Conservation (phyloP, 768 basidiomycete species). For the Tulasnella sp. region DNA sequence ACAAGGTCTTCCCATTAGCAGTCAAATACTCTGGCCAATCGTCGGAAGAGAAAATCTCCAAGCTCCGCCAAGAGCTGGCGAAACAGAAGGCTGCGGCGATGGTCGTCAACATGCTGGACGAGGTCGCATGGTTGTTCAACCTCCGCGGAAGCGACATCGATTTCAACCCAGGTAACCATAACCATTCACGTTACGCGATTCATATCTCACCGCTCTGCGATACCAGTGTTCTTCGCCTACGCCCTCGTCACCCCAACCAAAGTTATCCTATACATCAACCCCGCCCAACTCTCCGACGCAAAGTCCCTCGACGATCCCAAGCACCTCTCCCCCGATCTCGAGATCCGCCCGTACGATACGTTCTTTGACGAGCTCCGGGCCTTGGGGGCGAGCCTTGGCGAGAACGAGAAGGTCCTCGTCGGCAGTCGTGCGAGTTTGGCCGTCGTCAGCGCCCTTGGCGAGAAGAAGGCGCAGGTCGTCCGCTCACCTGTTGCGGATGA, state of each 20-base stretch:
- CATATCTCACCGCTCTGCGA: not conserved
- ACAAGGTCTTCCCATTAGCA: slow-evolving; percentile 53
- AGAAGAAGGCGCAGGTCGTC: slow-evolving; percentile 33
- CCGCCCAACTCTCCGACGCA: slow-evolving; percentile 34
- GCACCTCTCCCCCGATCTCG: slow-evolving; percentile 31
- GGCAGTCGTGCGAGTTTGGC: slow-evolving; percentile 71
- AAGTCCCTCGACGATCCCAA: not conserved
- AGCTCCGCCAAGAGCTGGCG: slow-evolving; percentile 49
- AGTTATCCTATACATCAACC: slow-evolving; percentile 58
- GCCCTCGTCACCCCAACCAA: slow-evolving; percentile 52
- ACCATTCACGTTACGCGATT: not conserved
- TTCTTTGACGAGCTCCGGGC: slow-evolving; percentile 54
- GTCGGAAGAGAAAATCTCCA: slow-evolving; percentile 51
- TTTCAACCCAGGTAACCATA: slow-evolving; percentile 53
- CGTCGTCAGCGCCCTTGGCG: slow-evolving; percentile 54
- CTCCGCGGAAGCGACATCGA: slow-evolving; percentile 85
- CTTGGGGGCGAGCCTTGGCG: slow-evolving; percentile 24
- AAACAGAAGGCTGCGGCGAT: slow-evolving; percentile 49
- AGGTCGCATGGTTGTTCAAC: slow-evolving; percentile 91
- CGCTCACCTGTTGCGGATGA: slow-evolving; percentile 67
- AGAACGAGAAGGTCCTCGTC: slow-evolving; percentile 52
- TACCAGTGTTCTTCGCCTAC: slow-evolving; percentile 80
- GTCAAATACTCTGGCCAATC: slow-evolving; percentile 60
- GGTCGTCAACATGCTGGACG: slow-evolving; percentile 82
- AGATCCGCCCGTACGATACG: slow-evolving; percentile 54